Conservation (phyloP, 257 asterid genomes). For the Penstemon barbatus region DNA sequence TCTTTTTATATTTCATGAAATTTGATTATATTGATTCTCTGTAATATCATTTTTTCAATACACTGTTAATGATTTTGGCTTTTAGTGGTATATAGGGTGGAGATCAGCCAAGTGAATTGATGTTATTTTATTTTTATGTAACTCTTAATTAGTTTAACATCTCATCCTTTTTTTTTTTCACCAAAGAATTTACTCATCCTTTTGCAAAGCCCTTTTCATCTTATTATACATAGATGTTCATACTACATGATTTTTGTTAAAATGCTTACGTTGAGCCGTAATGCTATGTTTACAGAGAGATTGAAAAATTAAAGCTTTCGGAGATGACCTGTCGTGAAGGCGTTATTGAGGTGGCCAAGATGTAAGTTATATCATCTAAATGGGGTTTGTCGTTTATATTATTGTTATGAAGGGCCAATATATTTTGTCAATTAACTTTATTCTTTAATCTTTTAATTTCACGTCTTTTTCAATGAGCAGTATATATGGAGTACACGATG, state of each 20-base stretch:
- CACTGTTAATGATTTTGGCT: conserved; percentile 14
- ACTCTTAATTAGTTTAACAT: neutral
- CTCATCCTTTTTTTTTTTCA: conserved; percentile 2
- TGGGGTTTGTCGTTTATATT: conserved; percentile 15
- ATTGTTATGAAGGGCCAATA: neutral
- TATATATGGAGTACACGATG: conserved; percentile 91
- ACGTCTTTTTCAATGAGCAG: conserved; percentile 40
- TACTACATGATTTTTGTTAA: conserved; percentile 21
- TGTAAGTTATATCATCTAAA: conserved; percentile 52
- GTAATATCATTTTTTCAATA: neutral
- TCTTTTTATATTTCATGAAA: neutral
- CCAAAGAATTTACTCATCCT: neutral
- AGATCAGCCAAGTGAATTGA: neutral
- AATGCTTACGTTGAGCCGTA: conserved; percentile 14
- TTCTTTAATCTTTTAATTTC: conserved; percentile 16
- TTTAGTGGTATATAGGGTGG: neutral
- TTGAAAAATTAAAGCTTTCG: conserved; percentile 87
- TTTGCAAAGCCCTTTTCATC: neutral
- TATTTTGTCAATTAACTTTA: conserved; percentile 4
- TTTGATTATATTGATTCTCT: conserved; percentile 18
- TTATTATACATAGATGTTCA: neutral
- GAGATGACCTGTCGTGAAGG: conserved; percentile 97
- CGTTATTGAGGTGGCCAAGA: conserved; percentile 88
- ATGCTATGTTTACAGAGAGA: conserved; percentile 57
- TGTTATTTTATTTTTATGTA: neutral